Percentiles rank a stretch among this genome's conserved stretches.
phyloP scores from a whole-genome alignment of 352 stramenopile genomes.

The Phytopythium mirpurense region DNA sequence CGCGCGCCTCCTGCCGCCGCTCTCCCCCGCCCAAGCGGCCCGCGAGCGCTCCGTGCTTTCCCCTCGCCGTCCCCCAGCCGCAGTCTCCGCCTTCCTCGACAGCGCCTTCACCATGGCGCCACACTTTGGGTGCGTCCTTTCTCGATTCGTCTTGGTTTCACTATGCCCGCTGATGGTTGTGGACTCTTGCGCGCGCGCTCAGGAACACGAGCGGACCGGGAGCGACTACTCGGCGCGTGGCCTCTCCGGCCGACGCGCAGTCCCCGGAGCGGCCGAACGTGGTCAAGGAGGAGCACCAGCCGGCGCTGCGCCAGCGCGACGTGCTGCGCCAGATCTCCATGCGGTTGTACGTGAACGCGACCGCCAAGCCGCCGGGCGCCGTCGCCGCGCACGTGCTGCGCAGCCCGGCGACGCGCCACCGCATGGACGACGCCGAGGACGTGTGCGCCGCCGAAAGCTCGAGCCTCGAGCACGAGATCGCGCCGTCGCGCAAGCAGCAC shows the following conservation, averaged over 20 bases:
- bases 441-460: slow-evolving; percentile 38
- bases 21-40: not conserved
- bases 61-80: not conserved
- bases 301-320: slow-evolving; percentile 44
- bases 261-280: slow-evolving; percentile 3
- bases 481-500: slow-evolving; percentile 38
- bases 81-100: not conserved
- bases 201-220: not conserved
- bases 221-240: not conserved
- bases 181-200: not conserved
- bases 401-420: slow-evolving; percentile 44
- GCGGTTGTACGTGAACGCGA: slow-evolving; percentile 65
- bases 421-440: slow-evolving; percentile 53
- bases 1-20: not conserved
- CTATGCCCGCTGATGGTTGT: not conserved
- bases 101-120: slow-evolving; percentile 29
- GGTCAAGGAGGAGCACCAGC: not conserved
- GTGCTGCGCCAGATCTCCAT: slow-evolving; percentile 76
- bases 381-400: slow-evolving; percentile 62
- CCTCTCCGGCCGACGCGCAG: not conserved
- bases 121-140: slow-evolving; percentile 30
- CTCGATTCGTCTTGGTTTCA: not conserved
- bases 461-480: slow-evolving; percentile 62
- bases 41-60: not conserved
- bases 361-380: slow-evolving; percentile 16